These are phyloP conservation scores for Fonsecaea pedrosoi DNA, from an alignment of 2,329 filamentous ascomycete genomes.

Conservation along the genomic window DNA sequence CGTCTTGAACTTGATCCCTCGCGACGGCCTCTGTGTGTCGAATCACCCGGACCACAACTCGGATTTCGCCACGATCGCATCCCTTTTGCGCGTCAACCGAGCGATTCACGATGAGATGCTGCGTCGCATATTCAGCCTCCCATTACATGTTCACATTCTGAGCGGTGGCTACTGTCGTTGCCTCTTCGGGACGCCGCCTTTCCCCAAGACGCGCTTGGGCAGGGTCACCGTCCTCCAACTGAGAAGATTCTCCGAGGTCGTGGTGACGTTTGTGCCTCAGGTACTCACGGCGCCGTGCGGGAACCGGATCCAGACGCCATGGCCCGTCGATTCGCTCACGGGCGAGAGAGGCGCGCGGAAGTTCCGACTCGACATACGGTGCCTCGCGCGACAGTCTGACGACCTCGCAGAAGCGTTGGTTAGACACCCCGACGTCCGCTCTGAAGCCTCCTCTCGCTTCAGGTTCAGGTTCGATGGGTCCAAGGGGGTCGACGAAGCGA, in stretches of 20 bases:
- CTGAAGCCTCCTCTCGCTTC: not conserved
- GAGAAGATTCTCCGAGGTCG: not conserved
- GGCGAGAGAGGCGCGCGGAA: not conserved
- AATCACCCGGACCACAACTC: constrained; percentile 6
- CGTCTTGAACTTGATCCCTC: constrained; percentile 2
- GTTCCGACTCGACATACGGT: not conserved
- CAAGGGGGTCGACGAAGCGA: constrained; percentile 1
- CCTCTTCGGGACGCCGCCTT: not conserved
- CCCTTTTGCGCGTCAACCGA: not conserved
- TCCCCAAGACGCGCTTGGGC: not conserved
- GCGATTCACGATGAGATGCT: not conserved
- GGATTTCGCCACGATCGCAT: not conserved
- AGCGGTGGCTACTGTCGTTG: not conserved
- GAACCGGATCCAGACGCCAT: not conserved
- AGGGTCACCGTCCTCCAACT: not conserved
- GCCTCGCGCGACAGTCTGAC: not conserved
- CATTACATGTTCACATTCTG: not conserved
- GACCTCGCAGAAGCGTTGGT: not conserved
- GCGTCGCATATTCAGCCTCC: not conserved
- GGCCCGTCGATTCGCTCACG: too few species aligned
- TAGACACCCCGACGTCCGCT: not conserved
- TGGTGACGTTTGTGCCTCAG: not conserved
- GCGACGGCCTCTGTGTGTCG: not conserved
- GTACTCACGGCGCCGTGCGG: not conserved
- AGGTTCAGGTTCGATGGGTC: constrained; percentile 2